Evolutionary conservation across 2,329 filamentous ascomycete species (phyloP).

Genomic region (Claviceps purpurea): DNA sequence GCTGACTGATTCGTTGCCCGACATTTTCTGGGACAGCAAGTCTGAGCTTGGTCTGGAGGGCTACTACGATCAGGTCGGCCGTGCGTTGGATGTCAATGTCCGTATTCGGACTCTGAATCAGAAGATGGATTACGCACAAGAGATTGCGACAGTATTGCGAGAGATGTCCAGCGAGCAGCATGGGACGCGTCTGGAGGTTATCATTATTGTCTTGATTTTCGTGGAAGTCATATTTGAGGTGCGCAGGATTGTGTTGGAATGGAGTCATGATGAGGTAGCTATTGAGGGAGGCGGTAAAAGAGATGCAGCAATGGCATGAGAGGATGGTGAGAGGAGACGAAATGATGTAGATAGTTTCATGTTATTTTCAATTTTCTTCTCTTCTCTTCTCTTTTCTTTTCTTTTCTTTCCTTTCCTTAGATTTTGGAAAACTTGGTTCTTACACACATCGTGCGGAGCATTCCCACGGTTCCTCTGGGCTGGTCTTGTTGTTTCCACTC

Average conservation of each 20-base stretch:
- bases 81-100: slow-evolving; percentile 79
- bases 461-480: too few relatives aligned
- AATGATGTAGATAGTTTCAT: too few relatives aligned
- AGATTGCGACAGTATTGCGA: slow-evolving; percentile 79
- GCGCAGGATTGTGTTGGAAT: slow-evolving; percentile 56
- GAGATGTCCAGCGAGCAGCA: slow-evolving; percentile 87
- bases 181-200: slow-evolving; percentile 78
- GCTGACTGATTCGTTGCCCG: slow-evolving; percentile 84
- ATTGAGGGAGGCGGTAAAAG: slow-evolving; percentile 2
- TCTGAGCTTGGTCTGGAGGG: slow-evolving; percentile 83
- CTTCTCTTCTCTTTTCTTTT: too few relatives aligned
- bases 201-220: slow-evolving; percentile 86
- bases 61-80: slow-evolving; percentile 89
- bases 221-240: slow-evolving; percentile 88
- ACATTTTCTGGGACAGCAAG: slow-evolving; percentile 90
- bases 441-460: too few relatives aligned
- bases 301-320: too few relatives aligned
- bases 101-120: slow-evolving; percentile 86
- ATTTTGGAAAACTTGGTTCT: too few relatives aligned
- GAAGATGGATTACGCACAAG: slow-evolving; percentile 95
- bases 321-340: too few relatives aligned
- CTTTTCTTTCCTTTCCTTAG: too few relatives aligned
- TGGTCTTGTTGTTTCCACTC: too few relatives aligned
- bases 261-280: slow-evolving; percentile 21
- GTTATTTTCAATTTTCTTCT: too few relatives aligned